Evolutionary conservation across 1,284 basidiomycete species (phyloP), one percentile per base, ranked within the genome.

Genomic region (Flammula alnicola): DNA sequence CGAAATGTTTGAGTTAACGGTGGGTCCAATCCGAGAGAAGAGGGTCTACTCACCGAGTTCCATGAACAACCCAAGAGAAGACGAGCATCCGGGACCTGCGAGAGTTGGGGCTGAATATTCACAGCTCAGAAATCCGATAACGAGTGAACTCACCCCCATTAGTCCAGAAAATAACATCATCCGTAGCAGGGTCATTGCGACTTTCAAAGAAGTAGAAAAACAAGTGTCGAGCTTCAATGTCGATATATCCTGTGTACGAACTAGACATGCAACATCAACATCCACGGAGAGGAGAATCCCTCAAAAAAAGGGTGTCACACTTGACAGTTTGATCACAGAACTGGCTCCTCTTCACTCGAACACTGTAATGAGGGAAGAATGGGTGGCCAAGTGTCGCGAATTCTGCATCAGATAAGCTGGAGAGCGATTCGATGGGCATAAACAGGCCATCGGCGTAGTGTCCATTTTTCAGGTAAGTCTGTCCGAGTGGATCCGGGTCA

Each of bases 121-220:
- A 10, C 1, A 19, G 1, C 6, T 20, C 5, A 32, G 14, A 20
- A 8, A 31, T 32, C 8, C 6, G 14, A 37, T 7, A 3, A n/a
- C 12, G 9, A 11, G 19, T 9, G 14, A 2, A 35, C 47, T 41
- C 17, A 46, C 57, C 83, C 56, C 83, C 84, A 53, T 83, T 80
- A 1, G 82, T 84, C 84, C 84, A 87, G 49, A 85, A 75, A 27
- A 86, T 75, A 4, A 89, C 76, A 51, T 86, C 83, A 59, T 89
- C 85, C 33, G 70, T 79, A 20, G 76, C 72, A 1, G 89, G 88
- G 52, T 88, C 74, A 51, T 69, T 78, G 47, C 91, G 71, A 46
- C 84, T 88, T 67, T 93, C 91, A 67, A 94, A 93, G 67, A 93
- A 93, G 74, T 91, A 91, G 75, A 91, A 94, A 73, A 93, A 94